Evolutionary conservation across 805 yeast genomes (phyloP).

Genomic region (Hanseniaspora valbyensis): DNA sequence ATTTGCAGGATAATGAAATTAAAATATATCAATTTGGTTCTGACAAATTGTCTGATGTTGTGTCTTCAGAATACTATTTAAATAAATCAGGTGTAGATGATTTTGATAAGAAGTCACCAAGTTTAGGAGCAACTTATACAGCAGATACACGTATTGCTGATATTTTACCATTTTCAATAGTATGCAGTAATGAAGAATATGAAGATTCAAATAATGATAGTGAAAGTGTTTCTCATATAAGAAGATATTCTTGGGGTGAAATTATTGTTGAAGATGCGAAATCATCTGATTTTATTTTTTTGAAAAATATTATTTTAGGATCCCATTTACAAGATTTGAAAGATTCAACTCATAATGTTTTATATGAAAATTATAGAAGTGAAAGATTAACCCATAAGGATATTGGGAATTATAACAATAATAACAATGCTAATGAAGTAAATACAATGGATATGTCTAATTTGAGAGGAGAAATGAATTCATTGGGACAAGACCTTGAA

Average conservation of each 20-base stretch:
- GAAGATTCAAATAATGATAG: slow-evolving; percentile 28
- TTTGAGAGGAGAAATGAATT: not conserved
- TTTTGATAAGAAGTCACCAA: too few species aligned
- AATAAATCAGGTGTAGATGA: too few species aligned
- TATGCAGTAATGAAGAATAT: slow-evolving; percentile 41
- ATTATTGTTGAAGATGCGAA: slow-evolving; percentile 46
- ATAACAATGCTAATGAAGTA: not conserved
- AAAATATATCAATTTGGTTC: slow-evolving; percentile 63
- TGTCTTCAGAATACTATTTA: slow-evolving; percentile 24
- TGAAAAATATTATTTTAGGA: slow-evolving; percentile 61
- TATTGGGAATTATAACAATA: not conserved
- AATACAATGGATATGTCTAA: too few species aligned
- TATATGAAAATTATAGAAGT: slow-evolving; percentile 74
- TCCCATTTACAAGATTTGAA: slow-evolving; percentile 75
- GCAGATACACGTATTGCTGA: slow-evolving; percentile 37
- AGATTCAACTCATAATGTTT: slow-evolving; percentile 61
- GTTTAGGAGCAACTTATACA: slow-evolving; percentile 4
- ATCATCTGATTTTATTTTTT: slow-evolving; percentile 55
- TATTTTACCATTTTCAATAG: slow-evolving; percentile 52
- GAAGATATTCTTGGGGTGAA: slow-evolving; percentile 61
- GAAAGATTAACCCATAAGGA: slow-evolving; percentile 39
- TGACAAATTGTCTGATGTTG: slow-evolving; percentile 32
- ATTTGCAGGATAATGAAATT: slow-evolving; percentile 46
- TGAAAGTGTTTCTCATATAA: slow-evolving; percentile 30
- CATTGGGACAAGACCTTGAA: not conserved